These are phyloP conservation scores for Gossypium anomalum DNA, from an alignment of 345 rosid species.

Conservation along the genomic window DNA sequence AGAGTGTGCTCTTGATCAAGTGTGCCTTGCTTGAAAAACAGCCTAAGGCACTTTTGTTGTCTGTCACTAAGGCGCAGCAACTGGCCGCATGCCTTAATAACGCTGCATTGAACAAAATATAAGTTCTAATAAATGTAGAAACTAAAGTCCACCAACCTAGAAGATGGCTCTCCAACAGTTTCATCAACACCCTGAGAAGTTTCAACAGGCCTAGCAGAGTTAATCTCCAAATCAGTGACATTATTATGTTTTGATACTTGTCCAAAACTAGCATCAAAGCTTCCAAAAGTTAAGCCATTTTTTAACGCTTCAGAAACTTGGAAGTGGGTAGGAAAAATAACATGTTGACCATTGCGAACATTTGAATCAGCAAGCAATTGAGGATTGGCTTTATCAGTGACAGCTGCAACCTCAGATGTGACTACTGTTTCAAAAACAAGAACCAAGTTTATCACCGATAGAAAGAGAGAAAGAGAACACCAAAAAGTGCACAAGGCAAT, in stretches of 20 bases:
- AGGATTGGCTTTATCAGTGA: constrained; percentile 28
- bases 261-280: constrained; percentile 52
- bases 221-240: constrained; percentile 28
- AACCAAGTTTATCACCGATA: constrained; percentile 11
- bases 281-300: constrained; percentile 82
- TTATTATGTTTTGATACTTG: constrained; percentile 26
- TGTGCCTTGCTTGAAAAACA: not conserved
- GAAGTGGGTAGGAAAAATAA: constrained; percentile 76
- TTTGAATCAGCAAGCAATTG: constrained; percentile 29
- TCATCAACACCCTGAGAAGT: constrained; percentile 33
- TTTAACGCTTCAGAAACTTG: constrained; percentile 61
- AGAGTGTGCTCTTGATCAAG: not conserved
- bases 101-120: not conserved
- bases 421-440: constrained; percentile 26
- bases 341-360: constrained; percentile 47
- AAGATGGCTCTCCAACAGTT: constrained; percentile 41
- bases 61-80: no score
- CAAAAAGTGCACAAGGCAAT: not conserved
- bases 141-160: constrained; percentile 49
- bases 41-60: not conserved
- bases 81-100: no score
- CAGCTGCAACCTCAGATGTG: constrained; percentile 31
- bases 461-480: not conserved
- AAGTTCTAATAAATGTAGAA: not conserved
- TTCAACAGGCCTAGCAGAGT: constrained; percentile 33